Conservation (phyloP, 1,139 yeast genomes). For the Taphrina sp. region DNA sequence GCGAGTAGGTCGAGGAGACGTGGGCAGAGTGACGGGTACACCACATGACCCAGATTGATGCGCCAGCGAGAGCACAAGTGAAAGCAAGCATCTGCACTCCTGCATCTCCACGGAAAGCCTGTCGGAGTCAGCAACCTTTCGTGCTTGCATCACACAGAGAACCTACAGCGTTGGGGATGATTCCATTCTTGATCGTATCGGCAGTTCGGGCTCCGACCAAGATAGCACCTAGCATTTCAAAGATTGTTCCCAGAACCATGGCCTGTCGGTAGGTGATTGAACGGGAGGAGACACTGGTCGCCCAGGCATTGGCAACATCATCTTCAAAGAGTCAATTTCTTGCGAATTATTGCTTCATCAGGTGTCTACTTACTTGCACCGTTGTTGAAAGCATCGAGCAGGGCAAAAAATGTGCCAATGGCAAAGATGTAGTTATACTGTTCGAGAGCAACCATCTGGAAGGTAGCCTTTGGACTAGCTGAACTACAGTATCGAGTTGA, state of each 20-base stretch:
- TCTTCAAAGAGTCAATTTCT: conserved; percentile 39
- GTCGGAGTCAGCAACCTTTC: no score
- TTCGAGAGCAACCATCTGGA: conserved; percentile 39
- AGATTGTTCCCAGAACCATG: conserved; percentile 62
- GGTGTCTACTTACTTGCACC: conserved; percentile 54
- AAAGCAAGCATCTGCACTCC: conserved; percentile 65
- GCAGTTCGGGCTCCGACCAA: conserved; percentile 69
- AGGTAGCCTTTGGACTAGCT: conserved; percentile 26
- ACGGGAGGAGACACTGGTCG: conserved; percentile 61
- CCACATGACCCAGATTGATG: conserved; percentile 67
- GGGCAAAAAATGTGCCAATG: conserved; percentile 63
- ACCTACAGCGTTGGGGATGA: no score
- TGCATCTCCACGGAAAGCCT: conserved; percentile 53
- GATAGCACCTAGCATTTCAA: conserved; percentile 75
- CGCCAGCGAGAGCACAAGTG: conserved; percentile 74
- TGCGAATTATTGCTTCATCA: neutral
- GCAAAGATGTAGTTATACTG: conserved; percentile 43
- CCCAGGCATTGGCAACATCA: conserved; percentile 71
- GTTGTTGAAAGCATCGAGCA: conserved; percentile 76
- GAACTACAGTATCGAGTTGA: no score
- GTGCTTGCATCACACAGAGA: no score
- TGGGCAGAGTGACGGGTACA: conserved; percentile 73
- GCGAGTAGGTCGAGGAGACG: conserved; percentile 75
- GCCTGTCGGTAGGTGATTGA: conserved; percentile 74
- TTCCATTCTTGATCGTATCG: conserved; percentile 64